Evolutionary conservation across 179 eudicot species (phyloP), one percentile per base, ranked within the genome.

Genomic region (Amaranthus tricolor): DNA sequence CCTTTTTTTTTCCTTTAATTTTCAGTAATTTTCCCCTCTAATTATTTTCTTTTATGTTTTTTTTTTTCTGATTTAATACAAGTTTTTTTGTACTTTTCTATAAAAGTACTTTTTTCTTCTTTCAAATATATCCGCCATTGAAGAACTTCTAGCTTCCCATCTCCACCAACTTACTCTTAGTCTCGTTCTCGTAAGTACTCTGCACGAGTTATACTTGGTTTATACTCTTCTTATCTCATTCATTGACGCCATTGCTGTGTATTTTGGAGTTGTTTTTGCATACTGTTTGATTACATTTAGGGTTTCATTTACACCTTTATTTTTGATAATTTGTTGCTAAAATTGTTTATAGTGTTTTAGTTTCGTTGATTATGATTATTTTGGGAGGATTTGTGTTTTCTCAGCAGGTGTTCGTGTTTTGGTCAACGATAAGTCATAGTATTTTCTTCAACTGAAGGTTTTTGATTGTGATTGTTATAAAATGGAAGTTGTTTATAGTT

Each of bases 401-500:
- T 71, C 20, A 54, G 5, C 65, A 73, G 79, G 76, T 72, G 77
- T 64, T 66, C 65, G 12, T 72, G 70, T 16, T 62, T 55, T 68
- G 77, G 83, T 68, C 80, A 77, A 68, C 80, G 65, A 24, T 77
- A 73, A 67, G 75, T 72, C 60, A n/a, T 62, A 20, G 58, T 9
- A 6, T 62, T 44, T 76, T 53, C 54, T 59, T 55, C 57, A 62
- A 62, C 68, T 72, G 64, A 17, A 45, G 60, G 64, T 64, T 78
- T 31, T 72, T 54, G 61, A 49, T 63, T 54, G 56, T 31, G 56
- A 17, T 21, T 72, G 68, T 61, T 68, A 71, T 70, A 80, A 20
- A 79, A 93, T 93, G 98, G 93, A 93, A 16, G 58, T 83, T 62
- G 85, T 82, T 48, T 87, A 83, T 83, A 74, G 86, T 81, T 79